Percentiles rank a stretch among this genome's conserved stretches.
Conservation (phyloP, 179 eudicot species). For the Amaranthus tricolor region DNA sequence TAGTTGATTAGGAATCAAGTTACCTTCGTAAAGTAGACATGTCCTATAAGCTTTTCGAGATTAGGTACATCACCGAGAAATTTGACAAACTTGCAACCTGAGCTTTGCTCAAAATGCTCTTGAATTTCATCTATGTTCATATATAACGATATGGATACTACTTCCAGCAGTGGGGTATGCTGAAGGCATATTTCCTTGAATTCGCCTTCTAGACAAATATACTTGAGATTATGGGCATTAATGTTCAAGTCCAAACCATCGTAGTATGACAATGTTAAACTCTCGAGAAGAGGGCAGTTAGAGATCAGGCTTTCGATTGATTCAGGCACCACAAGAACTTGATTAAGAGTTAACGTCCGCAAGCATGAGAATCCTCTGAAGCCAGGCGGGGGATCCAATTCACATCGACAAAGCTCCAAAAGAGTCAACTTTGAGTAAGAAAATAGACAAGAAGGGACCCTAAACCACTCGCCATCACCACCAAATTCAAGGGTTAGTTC, state of each 20-base stretch:
- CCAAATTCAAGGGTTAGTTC: constrained; percentile 76
- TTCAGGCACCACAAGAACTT: constrained; percentile 67
- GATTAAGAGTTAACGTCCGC: constrained; percentile 69
- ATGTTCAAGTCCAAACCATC: constrained; percentile 73
- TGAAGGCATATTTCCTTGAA: constrained; percentile 71
- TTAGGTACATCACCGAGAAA: constrained; percentile 82
- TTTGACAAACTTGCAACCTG: constrained; percentile 70
- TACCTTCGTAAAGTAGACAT: constrained; percentile 95
- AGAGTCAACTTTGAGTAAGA: constrained; percentile 54
- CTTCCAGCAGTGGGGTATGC: constrained; percentile 61
- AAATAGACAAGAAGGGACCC: constrained; percentile 75
- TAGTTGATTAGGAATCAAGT: constrained; percentile 1
- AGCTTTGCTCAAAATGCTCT: constrained; percentile 77
- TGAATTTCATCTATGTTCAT: constrained; percentile 74
- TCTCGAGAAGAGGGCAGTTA: constrained; percentile 77
- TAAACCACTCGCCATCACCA: constrained; percentile 84
- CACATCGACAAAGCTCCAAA: constrained; percentile 82
- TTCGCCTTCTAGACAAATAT: constrained; percentile 76
- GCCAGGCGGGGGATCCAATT: constrained; percentile 65
- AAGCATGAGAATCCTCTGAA: constrained; percentile 63
- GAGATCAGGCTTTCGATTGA: constrained; percentile 64
- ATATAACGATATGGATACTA: constrained; percentile 63
- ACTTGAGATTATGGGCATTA: constrained; percentile 78
- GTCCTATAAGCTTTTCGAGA: constrained; percentile 75
- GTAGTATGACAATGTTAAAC: constrained; percentile 68